A percentile compares a stretch with the other conserved stretches of the same genome.
Evolutionary conservation across 306 rosid genomes (phyloP).

Genomic region (Malus orientalis): DNA sequence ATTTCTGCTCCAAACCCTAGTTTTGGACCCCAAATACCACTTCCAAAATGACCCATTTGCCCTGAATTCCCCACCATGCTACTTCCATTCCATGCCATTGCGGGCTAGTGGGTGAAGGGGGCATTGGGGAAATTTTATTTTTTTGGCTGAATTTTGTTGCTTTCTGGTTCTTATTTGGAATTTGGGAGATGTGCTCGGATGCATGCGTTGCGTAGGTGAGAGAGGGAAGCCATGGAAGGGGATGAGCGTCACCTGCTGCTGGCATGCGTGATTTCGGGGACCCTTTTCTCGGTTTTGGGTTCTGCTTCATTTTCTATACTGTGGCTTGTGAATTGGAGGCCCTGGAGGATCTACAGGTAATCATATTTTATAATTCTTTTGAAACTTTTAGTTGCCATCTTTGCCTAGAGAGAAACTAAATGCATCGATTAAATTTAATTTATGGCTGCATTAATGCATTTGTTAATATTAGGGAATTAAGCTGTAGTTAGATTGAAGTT

Average conservation of each 20-base stretch:
- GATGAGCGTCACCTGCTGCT: conserved; percentile 62
- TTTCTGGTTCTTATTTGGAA: neutral
- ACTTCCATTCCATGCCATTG: conserved; percentile 44
- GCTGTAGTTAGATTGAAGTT: neutral
- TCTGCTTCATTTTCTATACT: conserved; percentile 75
- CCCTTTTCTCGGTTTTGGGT: conserved; percentile 75
- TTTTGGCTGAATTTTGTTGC: neutral
- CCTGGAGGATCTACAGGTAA: conserved; percentile 98
- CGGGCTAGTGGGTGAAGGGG: conserved; percentile 28
- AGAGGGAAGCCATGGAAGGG: conserved; percentile 64
- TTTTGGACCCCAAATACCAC: conserved; percentile 8
- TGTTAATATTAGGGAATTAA: neutral
- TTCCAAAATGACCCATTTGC: conserved; percentile 28
- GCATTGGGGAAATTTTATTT: conserved; percentile 8
- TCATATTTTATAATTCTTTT: neutral
- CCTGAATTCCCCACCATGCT: conserved; percentile 44
- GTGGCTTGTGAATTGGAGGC: conserved; percentile 98
- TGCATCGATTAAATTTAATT: neutral
- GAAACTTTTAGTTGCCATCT: neutral
- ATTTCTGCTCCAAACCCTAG: conserved; percentile 47
- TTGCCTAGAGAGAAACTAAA: neutral
- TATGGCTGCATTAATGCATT: neutral
- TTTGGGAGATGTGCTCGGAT: conserved; percentile 29
- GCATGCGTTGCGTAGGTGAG: conserved; percentile 49
- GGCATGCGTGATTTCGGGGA: conserved; percentile 77